Evolutionary conservation across 2,329 filamentous ascomycete species (phyloP).

Genomic region (Fusarium humuli): DNA sequence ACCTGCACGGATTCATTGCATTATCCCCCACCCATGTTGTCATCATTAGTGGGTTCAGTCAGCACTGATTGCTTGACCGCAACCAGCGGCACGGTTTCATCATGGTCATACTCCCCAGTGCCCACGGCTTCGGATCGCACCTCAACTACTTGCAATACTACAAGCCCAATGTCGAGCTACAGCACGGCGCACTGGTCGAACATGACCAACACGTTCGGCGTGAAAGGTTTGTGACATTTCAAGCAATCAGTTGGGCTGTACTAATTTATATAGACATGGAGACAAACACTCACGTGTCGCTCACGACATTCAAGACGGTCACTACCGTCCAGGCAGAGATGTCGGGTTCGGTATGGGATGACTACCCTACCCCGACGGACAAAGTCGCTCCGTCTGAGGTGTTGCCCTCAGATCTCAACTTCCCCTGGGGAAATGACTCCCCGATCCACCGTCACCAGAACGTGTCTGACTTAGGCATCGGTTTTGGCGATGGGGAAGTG

Average conservation of each 20-base stretch:
- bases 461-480: slow-evolving; percentile 43
- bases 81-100: neutral
- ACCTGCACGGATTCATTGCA: slow-evolving; percentile 27
- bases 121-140: slow-evolving; percentile 12
- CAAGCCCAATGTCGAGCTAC: slow-evolving; percentile 29
- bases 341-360: slow-evolving; percentile 10
- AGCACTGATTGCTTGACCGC: slow-evolving; percentile 30
- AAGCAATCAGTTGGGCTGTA: neutral
- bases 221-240: slow-evolving; percentile 28
- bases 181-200: slow-evolving; percentile 35
- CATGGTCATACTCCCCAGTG: slow-evolving; percentile 21
- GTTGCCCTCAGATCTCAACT: slow-evolving; percentile 50
- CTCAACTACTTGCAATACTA: slow-evolving; percentile 42
- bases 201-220: slow-evolving; percentile 20
- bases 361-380: slow-evolving; percentile 38
- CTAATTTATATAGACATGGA: slow-evolving; percentile 18
- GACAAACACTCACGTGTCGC: slow-evolving; percentile 13
- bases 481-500: slow-evolving; percentile 24
- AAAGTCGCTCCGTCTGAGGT: slow-evolving; percentile 23
- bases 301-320: slow-evolving; percentile 42
- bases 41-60: neutral
- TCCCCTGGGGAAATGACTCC: slow-evolving; percentile 53
- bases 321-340: slow-evolving; percentile 16
- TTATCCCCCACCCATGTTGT: neutral
- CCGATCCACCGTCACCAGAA: slow-evolving; percentile 53